Conservation (phyloP, 345 rosid species). For the Populus alba region DNA sequence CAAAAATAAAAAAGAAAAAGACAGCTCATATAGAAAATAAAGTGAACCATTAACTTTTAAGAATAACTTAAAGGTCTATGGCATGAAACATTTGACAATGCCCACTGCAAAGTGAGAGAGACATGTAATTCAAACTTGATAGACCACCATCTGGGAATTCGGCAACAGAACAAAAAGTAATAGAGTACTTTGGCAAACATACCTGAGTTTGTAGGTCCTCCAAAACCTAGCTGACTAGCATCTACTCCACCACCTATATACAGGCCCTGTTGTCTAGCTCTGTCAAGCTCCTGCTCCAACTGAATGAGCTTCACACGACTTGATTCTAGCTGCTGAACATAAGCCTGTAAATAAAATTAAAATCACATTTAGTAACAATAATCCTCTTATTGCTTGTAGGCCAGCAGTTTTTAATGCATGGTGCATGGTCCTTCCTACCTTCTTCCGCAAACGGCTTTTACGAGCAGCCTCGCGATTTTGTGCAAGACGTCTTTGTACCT, state of each 20-base stretch:
- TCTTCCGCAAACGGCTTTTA: conserved; percentile 91
- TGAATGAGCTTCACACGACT: conserved; percentile 83
- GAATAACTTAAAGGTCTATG: not conserved
- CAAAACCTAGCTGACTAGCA: conserved; percentile 46
- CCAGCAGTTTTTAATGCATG: not conserved
- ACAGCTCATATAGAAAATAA: not conserved
- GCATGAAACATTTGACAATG: not conserved
- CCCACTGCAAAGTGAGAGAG: not conserved
- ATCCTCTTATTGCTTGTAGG: not conserved
- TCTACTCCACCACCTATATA: conserved; percentile 54
- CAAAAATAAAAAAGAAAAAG: not conserved
- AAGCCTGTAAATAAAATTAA: conserved; percentile 55
- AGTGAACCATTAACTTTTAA: not conserved
- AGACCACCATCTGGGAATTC: not conserved
- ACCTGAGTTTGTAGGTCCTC: conserved; percentile 66
- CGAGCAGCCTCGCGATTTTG: conserved; percentile 99
- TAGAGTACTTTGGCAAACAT: conserved; percentile 14
- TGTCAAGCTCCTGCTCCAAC: conserved; percentile 81
- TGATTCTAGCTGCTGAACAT: conserved; percentile 90
- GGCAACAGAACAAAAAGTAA: not conserved
- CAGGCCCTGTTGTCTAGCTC: conserved; percentile 80
- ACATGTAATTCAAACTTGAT: not conserved
- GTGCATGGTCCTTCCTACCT: conserved; percentile 42
- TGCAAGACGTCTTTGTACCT: conserved; percentile 92
- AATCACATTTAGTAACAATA: conserved; percentile 12